Evolutionary conservation across 352 stramenopile genomes (phyloP).

Genomic region (Phytophthora boehmeriae): DNA sequence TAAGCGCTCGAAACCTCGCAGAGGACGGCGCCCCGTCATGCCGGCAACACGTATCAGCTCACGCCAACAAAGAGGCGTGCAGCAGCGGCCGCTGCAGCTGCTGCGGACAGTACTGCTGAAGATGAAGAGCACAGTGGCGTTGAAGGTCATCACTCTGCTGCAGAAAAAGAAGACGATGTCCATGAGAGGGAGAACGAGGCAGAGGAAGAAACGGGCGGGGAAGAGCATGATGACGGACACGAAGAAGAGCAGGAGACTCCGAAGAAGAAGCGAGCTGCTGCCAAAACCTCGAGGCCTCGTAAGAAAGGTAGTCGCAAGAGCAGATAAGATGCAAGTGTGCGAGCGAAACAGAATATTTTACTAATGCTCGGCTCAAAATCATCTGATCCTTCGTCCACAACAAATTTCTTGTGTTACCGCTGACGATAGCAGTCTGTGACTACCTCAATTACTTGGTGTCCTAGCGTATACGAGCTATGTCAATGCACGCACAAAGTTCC

Average conservation of each 20-base stretch:
- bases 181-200: slow-evolving; percentile 27
- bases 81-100: slow-evolving; percentile 42
- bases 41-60: slow-evolving; percentile 70
- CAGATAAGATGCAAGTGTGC: neutral
- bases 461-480: too few species aligned
- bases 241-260: slow-evolving; percentile 16
- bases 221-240: slow-evolving; percentile 26
- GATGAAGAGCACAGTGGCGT: slow-evolving; percentile 41
- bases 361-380: too few species aligned
- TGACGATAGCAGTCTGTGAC: too few species aligned
- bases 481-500: too few species aligned
- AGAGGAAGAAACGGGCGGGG: slow-evolving; percentile 24
- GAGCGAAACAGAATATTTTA: neutral
- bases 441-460: too few species aligned
- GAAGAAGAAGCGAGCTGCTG: slow-evolving; percentile 31
- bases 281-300: slow-evolving; percentile 41
- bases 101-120: slow-evolving; percentile 31
- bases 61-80: slow-evolving; percentile 62
- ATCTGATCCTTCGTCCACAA: too few species aligned
- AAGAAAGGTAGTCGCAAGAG: slow-evolving; percentile 68
- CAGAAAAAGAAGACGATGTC: slow-evolving; percentile 24
- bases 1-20: slow-evolving; percentile 46
- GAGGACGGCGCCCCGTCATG: slow-evolving; percentile 46
- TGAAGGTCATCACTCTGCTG: slow-evolving; percentile 23
- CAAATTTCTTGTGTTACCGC: too few species aligned